Evolutionary conservation across 1,139 yeast genomes (phyloP).

Genomic region (Zygosaccharomyces sapae): DNA sequence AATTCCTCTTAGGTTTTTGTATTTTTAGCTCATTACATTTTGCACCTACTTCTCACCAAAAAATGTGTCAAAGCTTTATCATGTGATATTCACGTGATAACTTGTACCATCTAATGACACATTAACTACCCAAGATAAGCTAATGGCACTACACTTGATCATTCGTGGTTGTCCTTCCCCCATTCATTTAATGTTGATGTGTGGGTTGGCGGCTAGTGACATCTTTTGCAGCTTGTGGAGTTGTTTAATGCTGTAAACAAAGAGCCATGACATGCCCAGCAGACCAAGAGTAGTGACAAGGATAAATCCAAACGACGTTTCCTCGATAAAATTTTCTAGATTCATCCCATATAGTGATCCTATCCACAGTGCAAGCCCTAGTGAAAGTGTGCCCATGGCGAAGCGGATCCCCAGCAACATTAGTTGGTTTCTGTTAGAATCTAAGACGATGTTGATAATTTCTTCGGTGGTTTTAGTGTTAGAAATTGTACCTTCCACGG

Average conservation of each 20-base stretch:
- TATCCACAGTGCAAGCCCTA: slow-evolving; percentile 57
- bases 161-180: not conserved
- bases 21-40: not conserved
- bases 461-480: slow-evolving; percentile 79
- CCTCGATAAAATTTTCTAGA: slow-evolving; percentile 71
- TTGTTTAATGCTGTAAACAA: slow-evolving; percentile 40
- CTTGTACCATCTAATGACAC: too few relatives aligned
- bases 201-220: slow-evolving; percentile 39
- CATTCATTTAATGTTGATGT: slow-evolving; percentile 11
- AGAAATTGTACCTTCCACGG: slow-evolving; percentile 61
- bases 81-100: too few relatives aligned
- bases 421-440: slow-evolving; percentile 72
- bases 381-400: slow-evolving; percentile 58
- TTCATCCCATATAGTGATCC: slow-evolving; percentile 85
- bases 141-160: too few relatives aligned
- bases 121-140: too few relatives aligned
- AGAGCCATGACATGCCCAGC: slow-evolving; percentile 30
- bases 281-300: slow-evolving; percentile 36
- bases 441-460: slow-evolving; percentile 71
- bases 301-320: slow-evolving; percentile 52
- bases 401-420: slow-evolving; percentile 70
- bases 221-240: slow-evolving; percentile 43
- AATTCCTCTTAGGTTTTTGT: not conserved
- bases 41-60: not conserved
- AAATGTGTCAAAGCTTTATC: not conserved